Evolutionary conservation across 805 yeast species (phyloP).

Genomic region (Ogataea sp.): DNA sequence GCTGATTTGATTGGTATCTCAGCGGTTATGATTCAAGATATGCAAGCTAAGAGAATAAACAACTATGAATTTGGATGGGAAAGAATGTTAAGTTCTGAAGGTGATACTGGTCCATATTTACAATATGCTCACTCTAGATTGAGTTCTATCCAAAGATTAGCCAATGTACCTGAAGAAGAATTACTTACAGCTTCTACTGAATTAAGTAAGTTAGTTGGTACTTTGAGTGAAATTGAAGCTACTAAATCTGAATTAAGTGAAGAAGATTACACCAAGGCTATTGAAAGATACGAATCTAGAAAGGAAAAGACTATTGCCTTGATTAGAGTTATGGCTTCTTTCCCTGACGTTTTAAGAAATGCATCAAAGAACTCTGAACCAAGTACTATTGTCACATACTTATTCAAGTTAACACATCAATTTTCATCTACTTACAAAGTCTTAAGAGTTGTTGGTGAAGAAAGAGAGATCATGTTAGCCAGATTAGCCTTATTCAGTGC

Average conservation of each 20-base stretch:
- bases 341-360: slow-evolving; percentile 81
- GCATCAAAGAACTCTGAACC: slow-evolving; percentile 87
- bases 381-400: slow-evolving; percentile 85
- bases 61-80: slow-evolving; percentile 97
- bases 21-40: slow-evolving; percentile 98
- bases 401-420: slow-evolving; percentile 86
- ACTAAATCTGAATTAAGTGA: slow-evolving; percentile 12
- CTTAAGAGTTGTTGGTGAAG: slow-evolving; percentile 96
- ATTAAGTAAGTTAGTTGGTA: slow-evolving; percentile 22
- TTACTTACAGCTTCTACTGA: slow-evolving; percentile 21
- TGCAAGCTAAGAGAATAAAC: slow-evolving; percentile 95
- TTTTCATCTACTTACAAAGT: slow-evolving; percentile 95
- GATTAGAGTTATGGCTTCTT: slow-evolving; percentile 74
- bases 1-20: slow-evolving; percentile 95
- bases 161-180: slow-evolving; percentile 35
- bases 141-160: slow-evolving; percentile 87
- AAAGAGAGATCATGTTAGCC: slow-evolving; percentile 75
- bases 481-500: slow-evolving; percentile 86
- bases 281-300: slow-evolving; percentile 19
- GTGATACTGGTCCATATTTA: slow-evolving; percentile 98
- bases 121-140: slow-evolving; percentile 98
- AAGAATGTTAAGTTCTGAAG: slow-evolving; percentile 96
- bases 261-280: slow-evolving; percentile 23
- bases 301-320: slow-evolving; percentile 37
- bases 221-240: slow-evolving; percentile 16